Evolutionary conservation across 106 monocot species (phyloP).

Genomic region (Dioscorea alata): DNA sequence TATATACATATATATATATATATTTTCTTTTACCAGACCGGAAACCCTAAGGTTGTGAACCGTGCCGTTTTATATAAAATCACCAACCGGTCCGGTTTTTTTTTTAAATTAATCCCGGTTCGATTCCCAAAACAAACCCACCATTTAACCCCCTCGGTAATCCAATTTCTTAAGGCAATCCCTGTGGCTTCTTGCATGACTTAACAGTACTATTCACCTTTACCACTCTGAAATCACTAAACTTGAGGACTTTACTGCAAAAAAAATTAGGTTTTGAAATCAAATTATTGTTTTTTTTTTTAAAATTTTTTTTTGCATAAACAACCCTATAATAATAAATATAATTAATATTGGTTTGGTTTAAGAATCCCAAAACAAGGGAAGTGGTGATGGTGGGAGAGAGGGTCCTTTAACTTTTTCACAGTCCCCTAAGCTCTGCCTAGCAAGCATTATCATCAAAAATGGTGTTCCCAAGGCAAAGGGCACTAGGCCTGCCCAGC

Average conservation of each 20-base stretch:
- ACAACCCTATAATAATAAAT: background rate
- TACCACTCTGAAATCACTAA: background rate
- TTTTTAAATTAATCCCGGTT: background rate
- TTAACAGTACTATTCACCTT: background rate
- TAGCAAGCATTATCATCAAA: conserved; percentile 16
- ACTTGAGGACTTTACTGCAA: background rate
- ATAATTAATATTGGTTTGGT: background rate
- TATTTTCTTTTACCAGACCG: background rate
- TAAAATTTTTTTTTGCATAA: no score
- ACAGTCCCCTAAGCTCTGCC: conserved; percentile 17
- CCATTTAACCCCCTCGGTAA: conserved; percentile 15
- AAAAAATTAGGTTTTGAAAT: background rate
- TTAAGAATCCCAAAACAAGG: background rate
- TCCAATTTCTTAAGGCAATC: background rate
- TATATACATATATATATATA: background rate
- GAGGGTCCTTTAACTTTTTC: conserved; percentile 20
- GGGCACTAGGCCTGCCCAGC: background rate
- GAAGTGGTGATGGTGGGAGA: background rate
- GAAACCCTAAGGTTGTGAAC: conserved; percentile 2
- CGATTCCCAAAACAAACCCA: conserved; percentile 13
- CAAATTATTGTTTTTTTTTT: no score
- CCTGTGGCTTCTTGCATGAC: background rate
- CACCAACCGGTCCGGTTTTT: background rate
- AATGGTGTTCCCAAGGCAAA: conserved; percentile 14
- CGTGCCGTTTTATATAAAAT: conserved; percentile 1